Conservation (phyloP, 2,329 filamentous ascomycete species). For the Esteya vermicola region DNA sequence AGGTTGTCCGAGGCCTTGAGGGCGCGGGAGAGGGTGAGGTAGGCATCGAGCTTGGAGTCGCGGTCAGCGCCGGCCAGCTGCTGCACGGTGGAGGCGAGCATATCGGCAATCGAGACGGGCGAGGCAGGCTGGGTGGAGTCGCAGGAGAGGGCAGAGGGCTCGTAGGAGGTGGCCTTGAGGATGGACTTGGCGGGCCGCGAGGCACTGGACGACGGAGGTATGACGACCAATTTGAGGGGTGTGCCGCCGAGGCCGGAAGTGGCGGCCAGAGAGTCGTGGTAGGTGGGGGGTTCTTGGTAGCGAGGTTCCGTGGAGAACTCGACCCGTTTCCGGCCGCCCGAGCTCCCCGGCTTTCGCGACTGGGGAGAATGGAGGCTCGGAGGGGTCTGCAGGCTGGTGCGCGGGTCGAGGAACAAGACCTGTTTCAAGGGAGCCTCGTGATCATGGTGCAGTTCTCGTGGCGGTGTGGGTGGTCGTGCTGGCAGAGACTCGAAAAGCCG, state of each 20-base stretch:
- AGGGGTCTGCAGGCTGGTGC: conserved; percentile 33
- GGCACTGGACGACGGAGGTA: conserved; percentile 14
- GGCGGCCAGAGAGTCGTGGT: conserved; percentile 19
- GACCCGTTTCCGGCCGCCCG: conserved; percentile 32
- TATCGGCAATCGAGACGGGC: conserved; percentile 51
- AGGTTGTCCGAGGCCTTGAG: conserved; percentile 72
- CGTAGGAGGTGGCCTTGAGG: conserved; percentile 50
- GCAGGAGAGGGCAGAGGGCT: conserved; percentile 8
- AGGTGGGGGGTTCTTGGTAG: conserved; percentile 38
- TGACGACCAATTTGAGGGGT: conserved; percentile 21
- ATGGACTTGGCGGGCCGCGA: conserved; percentile 50
- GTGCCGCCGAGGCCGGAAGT: not conserved
- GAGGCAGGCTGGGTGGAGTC: conserved; percentile 21
- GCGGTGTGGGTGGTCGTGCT: conserved; percentile 52
- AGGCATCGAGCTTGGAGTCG: conserved; percentile 67
- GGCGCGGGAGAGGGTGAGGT: conserved; percentile 61
- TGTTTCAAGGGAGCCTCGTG: conserved; percentile 8
- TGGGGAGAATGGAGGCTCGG: conserved; percentile 32
- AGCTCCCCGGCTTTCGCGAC: conserved; percentile 4
- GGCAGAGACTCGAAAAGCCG: conserved; percentile 36
- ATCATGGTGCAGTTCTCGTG: conserved; percentile 35
- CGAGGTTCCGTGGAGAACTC: conserved; percentile 43
- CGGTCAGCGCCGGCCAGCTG: conserved; percentile 65
- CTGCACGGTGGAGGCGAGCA: conserved; percentile 74
- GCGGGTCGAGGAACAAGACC: conserved; percentile 18